A percentile compares a stretch with the other conserved stretches of the same genome.
Conservation (phyloP, 225 moss, liverwort and hornwort species). For the Rhytidiadelphus loreus region DNA sequence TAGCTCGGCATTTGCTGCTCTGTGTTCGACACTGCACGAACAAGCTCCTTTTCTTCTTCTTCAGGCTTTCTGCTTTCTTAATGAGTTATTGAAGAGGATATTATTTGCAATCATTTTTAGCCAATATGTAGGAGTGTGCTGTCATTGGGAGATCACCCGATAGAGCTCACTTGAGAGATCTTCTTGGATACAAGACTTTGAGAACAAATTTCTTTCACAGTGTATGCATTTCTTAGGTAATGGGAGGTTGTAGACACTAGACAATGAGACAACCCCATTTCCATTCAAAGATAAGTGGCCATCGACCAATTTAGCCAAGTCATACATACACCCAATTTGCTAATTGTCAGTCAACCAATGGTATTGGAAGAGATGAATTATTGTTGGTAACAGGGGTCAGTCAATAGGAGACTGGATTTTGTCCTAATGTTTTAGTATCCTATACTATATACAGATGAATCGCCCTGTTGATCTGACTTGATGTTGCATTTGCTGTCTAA, state of each 20-base stretch:
- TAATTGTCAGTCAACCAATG: background rate
- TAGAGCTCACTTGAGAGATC: background rate
- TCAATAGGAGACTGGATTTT: background rate
- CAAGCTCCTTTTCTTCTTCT: background rate
- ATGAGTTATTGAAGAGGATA: background rate
- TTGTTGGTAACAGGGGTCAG: background rate
- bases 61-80: background rate
- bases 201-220: background rate
- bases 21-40: constrained; percentile 58
- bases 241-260: background rate
- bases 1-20: constrained; percentile 52
- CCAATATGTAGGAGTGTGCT: background rate
- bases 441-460: background rate
- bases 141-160: background rate
- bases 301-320: background rate
- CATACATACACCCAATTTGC: background rate
- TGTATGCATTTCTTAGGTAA: background rate
- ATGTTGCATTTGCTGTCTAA: background rate
- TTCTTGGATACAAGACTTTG: background rate
- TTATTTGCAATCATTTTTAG: background rate
- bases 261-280: background rate
- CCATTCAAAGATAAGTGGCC: background rate
- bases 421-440: background rate
- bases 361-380: background rate
- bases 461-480: background rate